Base-by-base conservation (phyloP, 106 monocot species). In the Hemerocallis citrina region DNA sequence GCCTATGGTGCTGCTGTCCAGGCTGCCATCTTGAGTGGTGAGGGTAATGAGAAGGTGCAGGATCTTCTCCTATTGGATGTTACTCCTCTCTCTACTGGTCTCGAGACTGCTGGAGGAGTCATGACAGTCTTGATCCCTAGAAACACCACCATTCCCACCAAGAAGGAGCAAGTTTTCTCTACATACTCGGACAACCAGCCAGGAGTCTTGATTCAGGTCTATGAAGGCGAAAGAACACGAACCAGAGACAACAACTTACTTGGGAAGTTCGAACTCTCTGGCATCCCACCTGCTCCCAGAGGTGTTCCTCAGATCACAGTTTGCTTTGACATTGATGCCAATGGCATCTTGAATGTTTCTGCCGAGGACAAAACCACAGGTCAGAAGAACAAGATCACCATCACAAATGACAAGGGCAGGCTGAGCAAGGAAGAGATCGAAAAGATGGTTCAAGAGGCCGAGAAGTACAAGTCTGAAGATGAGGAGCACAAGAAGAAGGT, bases 351-450 rank as follows among this genome's bases (percentile, higher is more conserved):
- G 36, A 65, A 65, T 36, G 72, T 72, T 20, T 72, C 57, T 13
- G 72, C 72, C 1, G 65, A 72, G 64, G 72, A 72, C 44, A 73
- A 64, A 32, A 73, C 73, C 9, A 73, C 73, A 0, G 73, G 73
- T 14, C 65, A 65, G 65, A 75, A 80, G 70, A 80, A 80, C 46
- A 80, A 75, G 75, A 75, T 80, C 44, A 80, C 75, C 14, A 80
- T 80, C 24, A 80, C 80, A 17, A 80, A 80, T 37, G 74, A 75
- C 67, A 80, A 75, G 55, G 80, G 80, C 8, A 43, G 80, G 65
- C 71, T 75, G 34, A 70, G 69, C 66, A 80, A 80, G 75, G 75
- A 80, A n/a, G 80, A 80, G 47, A 80, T 80, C 9, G 80, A 80
- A 71, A 80, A 71, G 75, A 75, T 80, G 80, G 80, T 80, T 7